Percentiles rank a stretch among this genome's conserved stretches.
phyloP scores from a whole-genome alignment of 1,139 yeast species.

The Petasospora fabianii region DNA sequence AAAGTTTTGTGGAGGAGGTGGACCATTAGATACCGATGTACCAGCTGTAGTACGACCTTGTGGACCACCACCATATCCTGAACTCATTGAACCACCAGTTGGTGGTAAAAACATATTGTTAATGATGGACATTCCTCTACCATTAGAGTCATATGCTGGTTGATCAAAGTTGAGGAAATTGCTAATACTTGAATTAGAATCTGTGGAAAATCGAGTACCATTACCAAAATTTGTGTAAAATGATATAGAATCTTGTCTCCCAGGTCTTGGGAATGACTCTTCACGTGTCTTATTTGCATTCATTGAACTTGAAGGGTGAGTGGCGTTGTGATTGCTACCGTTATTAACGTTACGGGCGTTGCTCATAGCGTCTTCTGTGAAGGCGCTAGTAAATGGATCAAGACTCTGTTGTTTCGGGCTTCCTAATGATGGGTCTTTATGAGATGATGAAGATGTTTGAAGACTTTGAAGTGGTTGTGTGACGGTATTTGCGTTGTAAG shows the following conservation, averaged over 20 bases:
- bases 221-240: constrained; percentile 24
- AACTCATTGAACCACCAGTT: constrained; percentile 4
- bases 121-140: constrained; percentile 36
- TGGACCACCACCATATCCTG: not conserved
- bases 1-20: constrained; percentile 3
- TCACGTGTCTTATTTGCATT: constrained; percentile 8
- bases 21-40: constrained; percentile 1
- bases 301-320: constrained; percentile 1
- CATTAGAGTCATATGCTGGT: constrained; percentile 24
- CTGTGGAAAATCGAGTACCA: constrained; percentile 27
- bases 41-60: constrained; percentile 5
- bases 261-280: constrained; percentile 5
- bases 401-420: constrained; percentile 8
- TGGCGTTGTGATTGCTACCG: not conserved
- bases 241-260: constrained; percentile 28
- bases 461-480: too few relatives aligned
- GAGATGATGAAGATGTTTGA: too few relatives aligned
- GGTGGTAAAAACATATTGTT: constrained; percentile 27
- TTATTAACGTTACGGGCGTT: constrained; percentile 3
- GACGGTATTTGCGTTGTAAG: too few relatives aligned
- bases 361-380: constrained; percentile 2
- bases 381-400: not conserved
- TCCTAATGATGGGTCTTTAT: not conserved
- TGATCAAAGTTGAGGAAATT: constrained; percentile 24
- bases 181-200: constrained; percentile 27